Evolutionary conservation across 2,329 filamentous ascomycete species (phyloP).

Genomic region (Pseudocercospora pini-densiflorae): DNA sequence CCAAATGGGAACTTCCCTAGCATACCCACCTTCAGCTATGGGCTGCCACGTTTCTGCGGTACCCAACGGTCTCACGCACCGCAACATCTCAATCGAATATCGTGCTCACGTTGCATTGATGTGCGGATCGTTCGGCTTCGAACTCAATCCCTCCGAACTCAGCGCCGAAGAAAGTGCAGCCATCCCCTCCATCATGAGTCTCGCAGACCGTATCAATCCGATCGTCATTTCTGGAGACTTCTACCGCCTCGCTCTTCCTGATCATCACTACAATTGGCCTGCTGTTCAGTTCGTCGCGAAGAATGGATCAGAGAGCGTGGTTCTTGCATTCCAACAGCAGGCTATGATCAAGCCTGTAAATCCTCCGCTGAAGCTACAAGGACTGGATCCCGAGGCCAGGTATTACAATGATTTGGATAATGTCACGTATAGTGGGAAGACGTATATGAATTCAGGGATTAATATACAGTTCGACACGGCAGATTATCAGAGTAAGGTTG

Average conservation of each 20-base stretch:
- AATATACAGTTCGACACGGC: conserved; percentile 54
- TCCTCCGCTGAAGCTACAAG: conserved; percentile 60
- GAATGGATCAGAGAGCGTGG: conserved; percentile 55
- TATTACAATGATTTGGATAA: conserved; percentile 59
- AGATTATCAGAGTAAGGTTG: conserved; percentile 63
- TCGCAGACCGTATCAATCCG: conserved; percentile 63
- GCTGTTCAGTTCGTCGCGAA: conserved; percentile 63
- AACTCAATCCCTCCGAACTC: conserved; percentile 62
- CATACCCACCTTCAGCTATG: conserved; percentile 67
- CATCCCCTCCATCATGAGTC: conserved; percentile 59
- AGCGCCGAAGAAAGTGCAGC: conserved; percentile 55
- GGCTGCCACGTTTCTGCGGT: conserved; percentile 67
- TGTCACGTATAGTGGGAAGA: conserved; percentile 59
- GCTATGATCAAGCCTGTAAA: conserved; percentile 58
- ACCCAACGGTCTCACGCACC: conserved; percentile 62
- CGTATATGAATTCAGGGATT: conserved; percentile 66
- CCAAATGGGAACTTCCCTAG: conserved; percentile 67
- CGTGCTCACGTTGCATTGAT: conserved; percentile 70
- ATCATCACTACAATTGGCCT: conserved; percentile 64
- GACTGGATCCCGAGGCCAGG: conserved; percentile 58
- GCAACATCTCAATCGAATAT: conserved; percentile 62
- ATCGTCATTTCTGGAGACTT: conserved; percentile 63
- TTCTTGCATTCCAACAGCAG: conserved; percentile 66
- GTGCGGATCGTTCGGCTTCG: conserved; percentile 69
- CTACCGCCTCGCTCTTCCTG: conserved; percentile 63